Evolutionary conservation across 176 grass and related monocot genomes (phyloP), one percentile per base, ranked within the genome.

Genomic region (Rhynchospora tenuis): DNA sequence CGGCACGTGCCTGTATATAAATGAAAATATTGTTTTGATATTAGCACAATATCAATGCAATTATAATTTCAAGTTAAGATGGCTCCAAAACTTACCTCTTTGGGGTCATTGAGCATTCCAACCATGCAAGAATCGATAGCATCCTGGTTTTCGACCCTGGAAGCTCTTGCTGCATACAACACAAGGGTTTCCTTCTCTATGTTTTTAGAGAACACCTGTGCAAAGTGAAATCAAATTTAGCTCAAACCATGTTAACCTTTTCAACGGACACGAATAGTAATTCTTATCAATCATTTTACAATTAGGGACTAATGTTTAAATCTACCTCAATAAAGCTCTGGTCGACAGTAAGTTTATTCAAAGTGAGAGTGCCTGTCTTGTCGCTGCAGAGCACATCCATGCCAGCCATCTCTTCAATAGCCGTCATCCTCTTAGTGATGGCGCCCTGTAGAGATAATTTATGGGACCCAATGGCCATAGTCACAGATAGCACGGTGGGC

Each of bases 401-500:
- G 19, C 88, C 84, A 1, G 88, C 88, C 88, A 86, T 79, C 84
- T 89, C 88, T 69, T 89, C 88, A 45, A 89, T 89, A 0, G 84
- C 88, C 8, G 88, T 90, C 88, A 90, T 92, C 26, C 94, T 61
- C 83, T 97, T 97, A 28, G 94, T 97, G 82, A 97, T 97, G 73
- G 94, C 92, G 8, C 94, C 92, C 72, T 97, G 88, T 83, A 91
- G 17, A 9, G 90, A 91, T 6, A 97, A 87, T 26, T 83, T 62
- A 84, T 97, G 94, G 7, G 94, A 94, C 0, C 92, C 90, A 50
- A 97, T 97, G 19, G 94, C 94, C 92, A 97, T 97, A 12, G 94
- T 97, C 4, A 94, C 92, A 0, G 94, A 97, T 6, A 94, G 88
- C 83, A 94, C 90, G 10, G 92, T 97, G 0, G 94, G 94, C 94